Percentiles rank a stretch among this genome's conserved stretches.
These are phyloP conservation scores for Fusarium nodosum DNA, from an alignment of 2,329 filamentous ascomycete genomes.

Conservation along the genomic window DNA sequence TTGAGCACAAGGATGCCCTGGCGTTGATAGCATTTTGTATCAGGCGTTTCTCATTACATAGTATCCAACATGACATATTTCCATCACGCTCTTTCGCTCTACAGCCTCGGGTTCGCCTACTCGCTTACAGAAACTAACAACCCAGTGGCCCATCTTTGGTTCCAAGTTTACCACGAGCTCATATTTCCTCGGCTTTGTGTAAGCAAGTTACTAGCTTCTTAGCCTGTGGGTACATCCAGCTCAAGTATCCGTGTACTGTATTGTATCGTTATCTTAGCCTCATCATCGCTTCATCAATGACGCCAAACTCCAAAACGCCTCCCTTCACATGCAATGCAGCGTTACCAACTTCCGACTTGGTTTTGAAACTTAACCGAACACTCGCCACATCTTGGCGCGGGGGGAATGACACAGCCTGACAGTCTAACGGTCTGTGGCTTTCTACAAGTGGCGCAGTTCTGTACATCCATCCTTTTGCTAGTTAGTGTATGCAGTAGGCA, in stretches of 20 bases:
- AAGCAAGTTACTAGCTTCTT: background rate
- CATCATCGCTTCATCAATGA: slow-evolving; percentile 22
- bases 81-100: slow-evolving; percentile 14
- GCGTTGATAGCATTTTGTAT: background rate
- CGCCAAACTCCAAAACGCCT: slow-evolving; percentile 26
- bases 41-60: background rate
- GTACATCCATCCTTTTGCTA: background rate
- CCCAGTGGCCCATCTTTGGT: slow-evolving; percentile 12
- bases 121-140: slow-evolving; percentile 19
- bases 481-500: background rate
- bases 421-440: slow-evolving; percentile 6
- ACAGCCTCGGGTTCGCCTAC: slow-evolving; percentile 10
- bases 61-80: slow-evolving; percentile 33
- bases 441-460: slow-evolving; percentile 26
- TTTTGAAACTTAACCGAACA: slow-evolving; percentile 39
- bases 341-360: slow-evolving; percentile 41
- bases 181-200: background rate
- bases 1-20: slow-evolving; percentile 24
- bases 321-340: slow-evolving; percentile 14
- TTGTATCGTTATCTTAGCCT: background rate
- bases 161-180: slow-evolving; percentile 8
- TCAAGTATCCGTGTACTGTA: background rate
- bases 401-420: background rate
- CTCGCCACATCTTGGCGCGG: slow-evolving; percentile 29
- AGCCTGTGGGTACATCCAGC: background rate